These are phyloP conservation scores for Cymodocea nodosa DNA, from an alignment of 116 monocot genomes.

Conservation along the genomic window DNA sequence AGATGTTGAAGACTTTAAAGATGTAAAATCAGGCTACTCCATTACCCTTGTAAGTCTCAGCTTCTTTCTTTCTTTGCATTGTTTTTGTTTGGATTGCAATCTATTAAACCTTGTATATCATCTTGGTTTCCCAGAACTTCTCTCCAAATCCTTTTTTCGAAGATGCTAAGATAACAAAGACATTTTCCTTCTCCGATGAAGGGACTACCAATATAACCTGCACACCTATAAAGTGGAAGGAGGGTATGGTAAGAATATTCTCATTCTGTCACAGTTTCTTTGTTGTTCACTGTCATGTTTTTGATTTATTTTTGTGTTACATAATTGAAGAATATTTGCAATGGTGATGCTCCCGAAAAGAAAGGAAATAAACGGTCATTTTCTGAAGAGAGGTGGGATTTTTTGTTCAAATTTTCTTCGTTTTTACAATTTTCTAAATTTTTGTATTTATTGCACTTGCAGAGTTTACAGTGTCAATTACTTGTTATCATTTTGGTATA, in stretches of 20 bases:
- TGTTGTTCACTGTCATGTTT: neutral
- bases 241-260: conserved; percentile 26
- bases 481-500: neutral
- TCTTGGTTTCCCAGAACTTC: conserved; percentile 28
- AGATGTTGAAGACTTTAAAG: conserved; percentile 73
- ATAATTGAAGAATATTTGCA: conserved; percentile 30
- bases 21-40: conserved; percentile 67
- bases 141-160: conserved; percentile 51
- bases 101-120: neutral
- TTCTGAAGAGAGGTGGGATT: conserved; percentile 50
- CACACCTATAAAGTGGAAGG: conserved; percentile 50
- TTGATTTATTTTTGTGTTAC: neutral
- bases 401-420: neutral
- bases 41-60: conserved; percentile 60
- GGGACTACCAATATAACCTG: conserved; percentile 40
- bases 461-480: neutral
- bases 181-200: conserved; percentile 39
- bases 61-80: neutral
- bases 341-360: conserved; percentile 35
- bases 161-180: conserved; percentile 36
- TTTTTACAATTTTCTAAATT: no score
- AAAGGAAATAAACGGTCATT: conserved; percentile 46
- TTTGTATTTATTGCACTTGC: neutral
- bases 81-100: neutral
- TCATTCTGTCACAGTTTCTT: neutral